Base-by-base conservation (phyloP, 805 yeast species). In the Wickerhamia fluorescens region DNA sequence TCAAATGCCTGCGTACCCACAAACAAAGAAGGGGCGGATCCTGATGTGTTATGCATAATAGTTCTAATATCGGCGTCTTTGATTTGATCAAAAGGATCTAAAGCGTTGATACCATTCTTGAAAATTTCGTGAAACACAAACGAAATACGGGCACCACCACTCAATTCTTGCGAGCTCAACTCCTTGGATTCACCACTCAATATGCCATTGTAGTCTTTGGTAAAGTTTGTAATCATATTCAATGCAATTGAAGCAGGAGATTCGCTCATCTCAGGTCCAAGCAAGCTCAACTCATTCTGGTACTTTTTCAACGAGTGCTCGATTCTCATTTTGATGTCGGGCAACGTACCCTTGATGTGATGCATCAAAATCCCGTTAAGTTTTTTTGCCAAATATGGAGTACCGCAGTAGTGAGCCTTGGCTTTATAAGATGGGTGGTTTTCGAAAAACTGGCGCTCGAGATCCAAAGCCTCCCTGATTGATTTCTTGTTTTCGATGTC, bases 1-100 rank as follows among this genome's bases (percentile, higher is more conserved):
- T 92, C 98, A 56, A 89, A 89, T 1, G 96, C 96, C 47, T 86
- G 92, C 7, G 97, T 89, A 14, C 97, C 97, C 37, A 89, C 97
- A 62, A 89, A 89, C 47, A 89, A 66, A 4, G 96, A 84, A 9
- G 98, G 97, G 2, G 97, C 56, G 19, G 96, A 81, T 48, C 98
- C 98, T 6, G 95, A 82, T 24, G 96, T 83, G 58, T 89, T 89
- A 66, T 92, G 89, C 80, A 89, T 81, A 41, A 92, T 92, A 12
- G 97, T 89, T 61, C 98, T 77, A 49, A 89, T 89, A 55, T 89
- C 98, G 17, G 85, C 79, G 53, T 89, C 96, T 59, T 86, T 85
- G 47, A 89, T 87, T 57, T 87, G 95, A 53, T 89, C 96, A 55
- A 86, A 92, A 28, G 98, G 98, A 56, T 89, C 97, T 34, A 89